Percentiles rank a stretch among this genome's conserved stretches.
Conservation (phyloP, 75 land plant genomes). For the Sequoiadendron giganteum region DNA sequence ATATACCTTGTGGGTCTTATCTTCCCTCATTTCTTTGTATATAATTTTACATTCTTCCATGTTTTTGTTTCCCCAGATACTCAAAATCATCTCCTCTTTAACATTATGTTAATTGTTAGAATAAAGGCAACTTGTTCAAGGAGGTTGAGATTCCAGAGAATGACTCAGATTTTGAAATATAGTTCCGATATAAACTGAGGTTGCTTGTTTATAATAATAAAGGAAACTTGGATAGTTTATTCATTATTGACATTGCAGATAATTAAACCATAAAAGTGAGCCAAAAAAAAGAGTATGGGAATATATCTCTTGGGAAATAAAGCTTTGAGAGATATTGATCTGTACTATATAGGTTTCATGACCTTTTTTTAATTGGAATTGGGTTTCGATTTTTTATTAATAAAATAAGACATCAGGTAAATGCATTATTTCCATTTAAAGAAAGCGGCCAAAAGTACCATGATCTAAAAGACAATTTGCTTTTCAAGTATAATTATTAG, state of each 20-base stretch:
- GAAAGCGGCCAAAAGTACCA: no score
- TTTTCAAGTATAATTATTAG: no score
- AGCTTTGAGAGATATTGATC: no score
- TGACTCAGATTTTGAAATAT: background rate
- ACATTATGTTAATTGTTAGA: background rate
- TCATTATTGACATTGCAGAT: background rate
- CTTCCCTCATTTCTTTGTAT: background rate
- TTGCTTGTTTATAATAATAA: background rate
- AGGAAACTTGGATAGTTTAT: background rate
- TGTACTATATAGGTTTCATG: no score
- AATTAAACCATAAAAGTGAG: background rate
- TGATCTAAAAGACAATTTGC: no score
- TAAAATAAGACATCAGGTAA: no score
- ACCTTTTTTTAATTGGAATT: no score
- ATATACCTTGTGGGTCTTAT: background rate
- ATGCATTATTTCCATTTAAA: no score
- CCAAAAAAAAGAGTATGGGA: no score
- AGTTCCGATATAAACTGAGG: background rate
- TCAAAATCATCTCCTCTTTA: background rate
- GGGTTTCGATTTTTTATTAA: no score
- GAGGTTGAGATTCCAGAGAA: background rate
- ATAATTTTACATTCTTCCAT: background rate
- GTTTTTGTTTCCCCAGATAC: background rate
- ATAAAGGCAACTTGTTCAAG: background rate
- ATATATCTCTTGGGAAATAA: no score